A percentile compares a stretch with the other conserved stretches of the same genome.
Conservation (phyloP, 345 rosid genomes). For the Pistacia vera region DNA sequence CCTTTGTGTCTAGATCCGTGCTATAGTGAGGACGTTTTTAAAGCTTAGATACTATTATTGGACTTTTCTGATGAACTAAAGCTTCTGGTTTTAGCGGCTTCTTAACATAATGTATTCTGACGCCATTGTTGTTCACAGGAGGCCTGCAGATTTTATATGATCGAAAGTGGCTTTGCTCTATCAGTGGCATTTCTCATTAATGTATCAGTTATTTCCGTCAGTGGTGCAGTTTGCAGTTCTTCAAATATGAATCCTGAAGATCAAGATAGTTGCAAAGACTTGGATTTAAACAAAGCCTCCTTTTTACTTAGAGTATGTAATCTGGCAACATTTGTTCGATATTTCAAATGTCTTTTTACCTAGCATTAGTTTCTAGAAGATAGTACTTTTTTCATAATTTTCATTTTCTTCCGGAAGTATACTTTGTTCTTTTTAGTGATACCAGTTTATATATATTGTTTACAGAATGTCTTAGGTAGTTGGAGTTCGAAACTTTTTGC, state of each 20-base stretch:
- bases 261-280: conserved; percentile 62
- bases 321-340: background rate
- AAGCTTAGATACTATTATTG: background rate
- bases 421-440: background rate
- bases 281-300: conserved; percentile 91
- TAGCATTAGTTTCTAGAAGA: conserved; percentile 7
- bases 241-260: conserved; percentile 59
- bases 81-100: background rate
- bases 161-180: conserved; percentile 90
- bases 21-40: background rate
- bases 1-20: no score
- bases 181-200: conserved; percentile 86
- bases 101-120: background rate
- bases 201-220: conserved; percentile 83
- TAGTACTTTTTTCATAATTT: background rate
- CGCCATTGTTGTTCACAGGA: conserved; percentile 53
- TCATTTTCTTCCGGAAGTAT: background rate
- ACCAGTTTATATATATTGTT: conserved; percentile 12
- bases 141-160: conserved; percentile 84
- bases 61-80: conserved; percentile 2
- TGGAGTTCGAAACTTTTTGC: conserved; percentile 99
- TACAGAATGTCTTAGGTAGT: conserved; percentile 87
- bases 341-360: conserved; percentile 1
- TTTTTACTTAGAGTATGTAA: conserved; percentile 76
- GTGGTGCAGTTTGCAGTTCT: conserved; percentile 85